Percentiles rank a stretch among this genome's conserved stretches.
Conservation (phyloP, 2,329 filamentous ascomycete species). For the Fusarium robinianum region DNA sequence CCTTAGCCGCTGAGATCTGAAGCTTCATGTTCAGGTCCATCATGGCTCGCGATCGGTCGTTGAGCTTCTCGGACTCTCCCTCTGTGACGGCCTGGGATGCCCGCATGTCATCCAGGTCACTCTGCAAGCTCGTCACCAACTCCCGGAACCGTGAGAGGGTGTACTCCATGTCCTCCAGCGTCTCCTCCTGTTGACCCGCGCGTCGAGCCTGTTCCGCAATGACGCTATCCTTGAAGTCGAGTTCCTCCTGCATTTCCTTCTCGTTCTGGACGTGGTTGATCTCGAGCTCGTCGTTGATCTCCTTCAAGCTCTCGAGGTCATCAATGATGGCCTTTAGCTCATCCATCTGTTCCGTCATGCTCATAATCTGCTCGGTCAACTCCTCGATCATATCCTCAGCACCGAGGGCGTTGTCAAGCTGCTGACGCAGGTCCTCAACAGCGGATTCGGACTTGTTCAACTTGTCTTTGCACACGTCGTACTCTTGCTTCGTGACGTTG, state of each 20-base stretch:
- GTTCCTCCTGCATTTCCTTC: conserved; percentile 91
- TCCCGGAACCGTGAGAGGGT: conserved; percentile 87
- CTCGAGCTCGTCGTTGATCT: conserved; percentile 93
- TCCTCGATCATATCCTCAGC: conserved; percentile 95
- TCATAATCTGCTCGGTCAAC: conserved; percentile 84
- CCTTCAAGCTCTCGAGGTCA: conserved; percentile 85
- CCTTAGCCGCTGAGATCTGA: conserved; percentile 85
- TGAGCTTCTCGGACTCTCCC: conserved; percentile 88
- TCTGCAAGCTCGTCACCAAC: conserved; percentile 82
- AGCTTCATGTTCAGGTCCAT: conserved; percentile 96
- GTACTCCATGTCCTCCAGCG: conserved; percentile 86
- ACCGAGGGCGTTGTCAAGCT: conserved; percentile 84
- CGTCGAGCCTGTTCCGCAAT: conserved; percentile 81
- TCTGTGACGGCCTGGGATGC: conserved; percentile 92
- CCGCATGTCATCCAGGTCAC: conserved; percentile 87
- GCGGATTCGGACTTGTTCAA: conserved; percentile 72
- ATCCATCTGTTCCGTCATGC: conserved; percentile 79
- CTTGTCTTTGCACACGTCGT: conserved; percentile 72
- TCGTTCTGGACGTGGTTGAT: conserved; percentile 91
- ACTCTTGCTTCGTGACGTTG: conserved; percentile 68
- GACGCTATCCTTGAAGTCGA: conserved; percentile 84
- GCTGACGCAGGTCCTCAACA: conserved; percentile 84
- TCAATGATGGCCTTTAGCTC: conserved; percentile 81
- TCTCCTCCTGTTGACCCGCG: conserved; percentile 75
- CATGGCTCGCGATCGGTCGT: conserved; percentile 86